phyloP scores from a whole-genome alignment of 129 eudicot species.

The Helichrysum umbraculigerum region DNA sequence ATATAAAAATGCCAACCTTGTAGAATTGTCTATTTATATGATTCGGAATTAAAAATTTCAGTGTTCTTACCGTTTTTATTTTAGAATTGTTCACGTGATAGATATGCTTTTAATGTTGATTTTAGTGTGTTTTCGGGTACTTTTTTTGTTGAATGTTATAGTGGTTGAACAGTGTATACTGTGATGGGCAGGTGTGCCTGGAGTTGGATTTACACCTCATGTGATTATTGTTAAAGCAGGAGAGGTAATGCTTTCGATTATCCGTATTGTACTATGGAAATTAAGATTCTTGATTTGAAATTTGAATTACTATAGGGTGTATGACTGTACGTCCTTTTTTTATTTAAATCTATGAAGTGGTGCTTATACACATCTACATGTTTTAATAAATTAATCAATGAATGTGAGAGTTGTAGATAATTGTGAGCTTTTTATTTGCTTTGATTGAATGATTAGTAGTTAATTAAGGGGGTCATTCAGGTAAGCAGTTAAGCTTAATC shows the following conservation, averaged over 20 bases:
- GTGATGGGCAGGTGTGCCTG: conserved; percentile 58
- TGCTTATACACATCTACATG: background rate
- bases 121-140: background rate
- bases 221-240: conserved; percentile 75
- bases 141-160: background rate
- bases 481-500: background rate
- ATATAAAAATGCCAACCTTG: background rate
- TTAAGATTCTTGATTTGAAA: conserved; percentile 10
- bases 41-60: background rate
- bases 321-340: background rate
- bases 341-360: background rate
- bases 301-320: conserved; percentile 3
- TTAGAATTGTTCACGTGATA: background rate
- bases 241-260: conserved; percentile 46
- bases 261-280: background rate
- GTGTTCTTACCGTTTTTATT: background rate
- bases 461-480: background rate
- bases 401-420: conserved; percentile 1
- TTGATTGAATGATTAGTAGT: background rate
- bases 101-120: background rate
- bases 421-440: background rate
- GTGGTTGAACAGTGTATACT: background rate
- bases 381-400: background rate
- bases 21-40: too few relatives aligned
- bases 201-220: conserved; percentile 93